phyloP scores from a whole-genome alignment of 2,329 filamentous ascomycete genomes.

The Emmonsia crescens region DNA sequence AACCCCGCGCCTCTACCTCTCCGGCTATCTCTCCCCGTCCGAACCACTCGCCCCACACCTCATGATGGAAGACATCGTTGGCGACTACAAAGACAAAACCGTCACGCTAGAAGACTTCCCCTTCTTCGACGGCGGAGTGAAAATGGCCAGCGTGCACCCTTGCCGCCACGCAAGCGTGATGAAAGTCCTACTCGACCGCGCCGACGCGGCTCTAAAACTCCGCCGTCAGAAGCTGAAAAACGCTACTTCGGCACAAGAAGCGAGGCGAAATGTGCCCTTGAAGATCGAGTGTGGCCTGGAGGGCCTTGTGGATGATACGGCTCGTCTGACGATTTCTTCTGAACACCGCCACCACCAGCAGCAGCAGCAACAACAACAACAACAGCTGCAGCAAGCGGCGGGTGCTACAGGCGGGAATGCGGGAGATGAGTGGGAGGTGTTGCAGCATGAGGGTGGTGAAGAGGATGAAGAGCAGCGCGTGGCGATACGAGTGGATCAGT shows the following conservation, averaged over 20 bases:
- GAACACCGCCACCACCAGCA: conserved; percentile 23
- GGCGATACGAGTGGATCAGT: conserved; percentile 42
- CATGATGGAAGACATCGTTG: conserved; percentile 96
- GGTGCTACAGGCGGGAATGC: conserved; percentile 31
- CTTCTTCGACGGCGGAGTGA: conserved; percentile 80
- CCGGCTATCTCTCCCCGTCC: conserved; percentile 70
- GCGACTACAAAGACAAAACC: conserved; percentile 96
- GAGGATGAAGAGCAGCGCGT: conserved; percentile 36
- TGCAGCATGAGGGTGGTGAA: conserved; percentile 41
- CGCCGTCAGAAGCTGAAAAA: conserved; percentile 69
- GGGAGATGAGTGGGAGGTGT: conserved; percentile 55
- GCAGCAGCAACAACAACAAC: conserved; percentile 16
- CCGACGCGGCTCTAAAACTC: conserved; percentile 83
- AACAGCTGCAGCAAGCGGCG: conserved; percentile 23
- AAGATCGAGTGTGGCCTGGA: conserved; percentile 58
- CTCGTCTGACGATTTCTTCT: conserved; percentile 50
- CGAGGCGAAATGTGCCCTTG: conserved; percentile 33
- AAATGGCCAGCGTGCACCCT: conserved; percentile 94
- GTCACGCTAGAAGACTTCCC: conserved; percentile 97
- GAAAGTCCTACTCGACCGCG: conserved; percentile 92
- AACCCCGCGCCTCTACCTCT: conserved; percentile 88
- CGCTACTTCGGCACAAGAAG: conserved; percentile 38
- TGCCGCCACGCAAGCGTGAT: conserved; percentile 97
- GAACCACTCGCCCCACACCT: conserved; percentile 69
- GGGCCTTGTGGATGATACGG: conserved; percentile 72